Percentiles rank a stretch among this genome's conserved stretches.
Evolutionary conservation across 306 rosid species (phyloP).

Genomic region (Vigna unguiculata): DNA sequence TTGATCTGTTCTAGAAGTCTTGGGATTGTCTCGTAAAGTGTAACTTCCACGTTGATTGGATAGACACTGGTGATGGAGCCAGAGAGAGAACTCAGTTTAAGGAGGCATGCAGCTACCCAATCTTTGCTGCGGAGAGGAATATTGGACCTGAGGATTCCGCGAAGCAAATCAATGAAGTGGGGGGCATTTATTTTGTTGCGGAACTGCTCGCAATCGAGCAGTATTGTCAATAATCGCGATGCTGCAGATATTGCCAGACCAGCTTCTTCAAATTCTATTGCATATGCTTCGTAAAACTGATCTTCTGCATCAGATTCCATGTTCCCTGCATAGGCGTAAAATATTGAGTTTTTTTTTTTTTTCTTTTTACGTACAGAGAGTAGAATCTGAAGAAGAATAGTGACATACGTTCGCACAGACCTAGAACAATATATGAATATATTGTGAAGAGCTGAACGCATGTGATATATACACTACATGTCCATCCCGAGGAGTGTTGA

Average conservation of each 20-base stretch:
- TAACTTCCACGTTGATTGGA: slow-evolving; percentile 75
- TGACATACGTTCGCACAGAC: background rate
- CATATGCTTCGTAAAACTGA: slow-evolving; percentile 64
- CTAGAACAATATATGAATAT: background rate
- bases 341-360: slow-evolving; percentile 25
- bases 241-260: slow-evolving; percentile 90
- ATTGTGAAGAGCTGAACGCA: too few species aligned
- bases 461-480: too few species aligned
- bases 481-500: too few species aligned
- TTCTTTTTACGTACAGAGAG: slow-evolving; percentile 20
- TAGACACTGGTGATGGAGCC: slow-evolving; percentile 43
- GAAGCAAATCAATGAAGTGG: slow-evolving; percentile 64
- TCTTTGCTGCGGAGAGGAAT: slow-evolving; percentile 76
- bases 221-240: slow-evolving; percentile 72
- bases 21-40: slow-evolving; percentile 80
- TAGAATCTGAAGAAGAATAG: background rate
- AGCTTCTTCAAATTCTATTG: slow-evolving; percentile 82
- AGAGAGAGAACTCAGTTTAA: slow-evolving; percentile 73
- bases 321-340: slow-evolving; percentile 40
- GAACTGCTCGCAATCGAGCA: slow-evolving; percentile 63
- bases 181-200: slow-evolving; percentile 51
- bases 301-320: slow-evolving; percentile 63
- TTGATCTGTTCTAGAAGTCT: slow-evolving; percentile 77
- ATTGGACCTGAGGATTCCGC: slow-evolving; percentile 67
- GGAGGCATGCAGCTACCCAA: slow-evolving; percentile 86